Conservation (phyloP, 345 rosid species). For the Fremontodendron californicum region DNA sequence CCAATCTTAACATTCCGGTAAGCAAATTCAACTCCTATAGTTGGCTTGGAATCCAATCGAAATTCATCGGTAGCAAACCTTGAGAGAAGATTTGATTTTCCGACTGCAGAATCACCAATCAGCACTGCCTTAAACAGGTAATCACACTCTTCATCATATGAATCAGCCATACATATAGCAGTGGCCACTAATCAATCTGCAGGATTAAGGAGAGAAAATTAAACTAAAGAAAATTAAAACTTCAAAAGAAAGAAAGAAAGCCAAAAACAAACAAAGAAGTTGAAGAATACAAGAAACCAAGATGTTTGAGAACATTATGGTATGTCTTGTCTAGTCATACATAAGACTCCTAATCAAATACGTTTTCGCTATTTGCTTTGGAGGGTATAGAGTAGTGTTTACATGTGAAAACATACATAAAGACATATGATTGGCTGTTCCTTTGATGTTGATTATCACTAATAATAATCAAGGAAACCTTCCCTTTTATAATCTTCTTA, state of each 20-base stretch:
- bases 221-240: too few species aligned
- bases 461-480: neutral
- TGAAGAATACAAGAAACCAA: neutral
- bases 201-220: too few species aligned
- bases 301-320: neutral
- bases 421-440: conserved; percentile 14
- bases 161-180: conserved; percentile 29
- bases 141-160: conserved; percentile 81
- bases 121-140: conserved; percentile 80
- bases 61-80: conserved; percentile 72
- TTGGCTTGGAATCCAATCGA: conserved; percentile 81
- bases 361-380: neutral
- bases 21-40: conserved; percentile 89
- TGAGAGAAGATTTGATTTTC: conserved; percentile 82
- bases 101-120: conserved; percentile 79
- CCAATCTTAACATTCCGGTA: conserved; percentile 58
- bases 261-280: neutral
- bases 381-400: conserved; percentile 21
- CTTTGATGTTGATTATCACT: conserved; percentile 11
- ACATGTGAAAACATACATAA: conserved; percentile 30
- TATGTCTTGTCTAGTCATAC: neutral
- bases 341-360: conserved; percentile 2
- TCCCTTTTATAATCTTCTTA: neutral
- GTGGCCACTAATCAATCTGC: too few species aligned
- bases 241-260: neutral